phyloP scores from a whole-genome alignment of 1,284 basidiomycete genomes.

The Xerocomus amazonicus region DNA sequence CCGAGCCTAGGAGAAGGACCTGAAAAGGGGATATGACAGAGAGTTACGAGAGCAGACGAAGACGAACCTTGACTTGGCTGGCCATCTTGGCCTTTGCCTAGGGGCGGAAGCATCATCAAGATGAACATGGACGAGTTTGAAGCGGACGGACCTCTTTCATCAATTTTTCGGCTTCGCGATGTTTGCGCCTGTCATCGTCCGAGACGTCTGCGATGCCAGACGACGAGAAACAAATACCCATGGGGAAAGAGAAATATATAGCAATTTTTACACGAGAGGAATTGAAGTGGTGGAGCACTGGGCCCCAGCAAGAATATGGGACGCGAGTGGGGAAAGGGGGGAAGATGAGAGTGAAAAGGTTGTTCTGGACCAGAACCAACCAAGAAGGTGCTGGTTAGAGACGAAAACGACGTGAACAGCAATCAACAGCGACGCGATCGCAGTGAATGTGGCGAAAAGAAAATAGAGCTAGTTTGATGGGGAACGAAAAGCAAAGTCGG shows the following conservation, averaged over 20 bases:
- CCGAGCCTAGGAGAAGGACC: constrained; percentile 89
- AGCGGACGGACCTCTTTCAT: constrained; percentile 53
- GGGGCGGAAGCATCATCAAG: neutral
- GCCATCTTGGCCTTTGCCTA: constrained; percentile 68
- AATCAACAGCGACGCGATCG: constrained; percentile 12
- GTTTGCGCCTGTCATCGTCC: constrained; percentile 59
- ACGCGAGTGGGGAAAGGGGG: constrained; percentile 1
- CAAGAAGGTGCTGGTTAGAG: neutral
- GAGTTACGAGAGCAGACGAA: neutral
- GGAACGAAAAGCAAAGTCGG: neutral
- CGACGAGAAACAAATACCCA: constrained; percentile 78
- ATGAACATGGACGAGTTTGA: neutral
- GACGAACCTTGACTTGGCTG: constrained; percentile 72
- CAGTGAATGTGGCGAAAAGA: neutral
- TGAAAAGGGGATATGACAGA: constrained; percentile 27
- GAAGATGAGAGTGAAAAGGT: neutral
- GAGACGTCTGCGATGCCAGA: constrained; percentile 49
- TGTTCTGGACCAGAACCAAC: neutral
- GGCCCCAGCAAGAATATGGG: constrained; percentile 6
- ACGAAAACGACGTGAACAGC: constrained; percentile 13
- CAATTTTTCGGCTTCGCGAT: constrained; percentile 65
- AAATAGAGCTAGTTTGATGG: no score
- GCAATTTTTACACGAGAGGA: constrained; percentile 4
- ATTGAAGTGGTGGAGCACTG: constrained; percentile 10
- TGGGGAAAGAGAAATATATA: constrained; percentile 29